A percentile compares a stretch with the other conserved stretches of the same genome.
These are phyloP conservation scores for Tilletia indica DNA, from an alignment of 1,284 basidiomycete species.

Conservation along the genomic window DNA sequence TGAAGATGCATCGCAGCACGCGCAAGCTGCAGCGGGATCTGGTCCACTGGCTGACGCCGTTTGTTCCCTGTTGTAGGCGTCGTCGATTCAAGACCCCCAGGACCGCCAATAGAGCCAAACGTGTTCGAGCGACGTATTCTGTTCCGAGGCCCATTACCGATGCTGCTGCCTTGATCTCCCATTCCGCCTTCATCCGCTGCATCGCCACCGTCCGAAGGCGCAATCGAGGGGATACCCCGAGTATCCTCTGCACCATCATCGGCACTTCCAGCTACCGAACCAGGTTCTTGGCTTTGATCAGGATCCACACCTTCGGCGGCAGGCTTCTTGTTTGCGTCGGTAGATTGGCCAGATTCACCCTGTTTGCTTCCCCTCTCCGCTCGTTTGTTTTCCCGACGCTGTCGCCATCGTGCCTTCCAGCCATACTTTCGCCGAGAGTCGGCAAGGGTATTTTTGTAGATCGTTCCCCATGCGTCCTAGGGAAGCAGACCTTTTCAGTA, in stretches of 20 bases:
- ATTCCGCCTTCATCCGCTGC: not conserved
- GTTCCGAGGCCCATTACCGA: too few species aligned
- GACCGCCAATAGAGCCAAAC: not conserved
- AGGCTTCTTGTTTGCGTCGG: not conserved
- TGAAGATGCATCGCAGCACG: conserved; percentile 15
- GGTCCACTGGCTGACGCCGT: not conserved
- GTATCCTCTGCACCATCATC: too few species aligned
- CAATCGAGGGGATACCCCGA: not conserved
- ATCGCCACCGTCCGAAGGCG: not conserved
- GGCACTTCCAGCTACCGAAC: not conserved
- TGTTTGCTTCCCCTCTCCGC: not conserved
- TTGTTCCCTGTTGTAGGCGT: not conserved
- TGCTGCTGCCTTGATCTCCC: too few species aligned
- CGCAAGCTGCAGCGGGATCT: conserved; percentile 10
- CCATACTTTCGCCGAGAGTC: not conserved
- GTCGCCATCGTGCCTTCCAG: not conserved
- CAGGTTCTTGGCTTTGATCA: too few species aligned
- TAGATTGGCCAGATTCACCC: not conserved
- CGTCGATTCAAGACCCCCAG: not conserved
- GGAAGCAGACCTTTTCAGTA: not conserved
- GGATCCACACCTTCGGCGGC: not conserved
- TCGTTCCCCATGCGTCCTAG: conserved; percentile 56
- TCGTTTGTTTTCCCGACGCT: not conserved
- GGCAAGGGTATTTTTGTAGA: not conserved
- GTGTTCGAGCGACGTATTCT: too few species aligned